Conservation (phyloP, 495 filamentous ascomycete species). For the Penicillium herquei region DNA sequence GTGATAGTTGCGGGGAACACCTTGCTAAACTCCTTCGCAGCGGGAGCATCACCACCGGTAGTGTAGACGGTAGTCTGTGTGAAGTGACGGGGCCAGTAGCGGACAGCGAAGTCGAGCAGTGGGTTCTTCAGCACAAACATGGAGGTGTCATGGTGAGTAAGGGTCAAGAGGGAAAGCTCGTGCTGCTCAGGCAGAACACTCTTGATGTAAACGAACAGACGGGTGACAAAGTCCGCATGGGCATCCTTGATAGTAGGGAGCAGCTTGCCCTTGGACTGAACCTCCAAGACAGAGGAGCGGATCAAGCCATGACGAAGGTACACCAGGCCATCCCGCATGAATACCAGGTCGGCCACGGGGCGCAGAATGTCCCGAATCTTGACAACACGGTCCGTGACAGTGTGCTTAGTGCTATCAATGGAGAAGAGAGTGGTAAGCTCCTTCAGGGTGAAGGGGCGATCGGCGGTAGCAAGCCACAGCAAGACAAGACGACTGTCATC, state of each 20-base stretch:
- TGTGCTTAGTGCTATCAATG: slow-evolving; percentile 30
- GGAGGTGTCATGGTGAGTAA: slow-evolving; percentile 22
- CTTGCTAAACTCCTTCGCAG: slow-evolving; percentile 28
- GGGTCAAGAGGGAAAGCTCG: slow-evolving; percentile 26
- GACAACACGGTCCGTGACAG: slow-evolving; percentile 20
- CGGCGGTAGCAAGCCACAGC: slow-evolving; percentile 33
- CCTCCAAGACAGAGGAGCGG: slow-evolving; percentile 28
- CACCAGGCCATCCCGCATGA: slow-evolving; percentile 33
- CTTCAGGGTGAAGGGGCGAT: slow-evolving; percentile 27
- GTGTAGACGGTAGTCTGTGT: slow-evolving; percentile 25
- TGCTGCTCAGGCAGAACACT: slow-evolving; percentile 23
- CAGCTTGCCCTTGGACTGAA: slow-evolving; percentile 29
- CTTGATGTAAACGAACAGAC: slow-evolving; percentile 34
- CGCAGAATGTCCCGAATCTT: slow-evolving; percentile 22
- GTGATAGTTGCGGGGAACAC: slow-evolving; percentile 27
- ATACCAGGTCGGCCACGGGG: slow-evolving; percentile 27
- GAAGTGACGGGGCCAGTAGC: slow-evolving; percentile 37
- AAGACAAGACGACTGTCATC: slow-evolving; percentile 30
- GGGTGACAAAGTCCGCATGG: slow-evolving; percentile 30
- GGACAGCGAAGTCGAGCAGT: slow-evolving; percentile 36
- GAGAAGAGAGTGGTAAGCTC: slow-evolving; percentile 29
- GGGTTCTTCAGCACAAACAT: slow-evolving; percentile 21
- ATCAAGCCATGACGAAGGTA: slow-evolving; percentile 35
- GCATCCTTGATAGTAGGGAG: slow-evolving; percentile 27
- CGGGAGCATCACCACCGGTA: slow-evolving; percentile 23